A percentile compares a stretch with the other conserved stretches of the same genome.
These are phyloP conservation scores for Orbilia oligospora DNA, from an alignment of 2,329 filamentous ascomycete genomes.

Conservation along the genomic window DNA sequence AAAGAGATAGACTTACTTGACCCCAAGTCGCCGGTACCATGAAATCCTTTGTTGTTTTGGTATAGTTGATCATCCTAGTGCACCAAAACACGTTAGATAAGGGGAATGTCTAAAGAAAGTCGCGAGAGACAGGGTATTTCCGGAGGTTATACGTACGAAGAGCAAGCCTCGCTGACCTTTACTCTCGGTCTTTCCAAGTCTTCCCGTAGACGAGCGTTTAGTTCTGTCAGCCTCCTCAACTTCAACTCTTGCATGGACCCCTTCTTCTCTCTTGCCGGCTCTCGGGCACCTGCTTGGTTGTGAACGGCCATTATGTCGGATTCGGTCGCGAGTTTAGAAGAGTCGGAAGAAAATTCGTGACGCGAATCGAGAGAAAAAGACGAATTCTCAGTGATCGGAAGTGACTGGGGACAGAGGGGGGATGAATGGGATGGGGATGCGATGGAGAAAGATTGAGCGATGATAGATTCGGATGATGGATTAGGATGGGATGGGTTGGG, in stretches of 20 bases:
- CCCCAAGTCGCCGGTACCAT: constrained; percentile 99
- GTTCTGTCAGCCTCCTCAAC: constrained; percentile 92
- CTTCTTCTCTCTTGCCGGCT: constrained; percentile 86
- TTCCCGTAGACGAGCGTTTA: constrained; percentile 95
- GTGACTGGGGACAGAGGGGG: background rate
- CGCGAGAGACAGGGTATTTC: constrained; percentile 48
- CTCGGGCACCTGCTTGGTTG: constrained; percentile 76
- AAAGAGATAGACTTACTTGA: constrained; percentile 70
- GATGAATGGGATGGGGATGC: constrained; percentile 52
- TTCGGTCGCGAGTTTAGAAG: constrained; percentile 25
- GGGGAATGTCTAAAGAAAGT: constrained; percentile 21
- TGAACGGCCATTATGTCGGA: constrained; percentile 70
- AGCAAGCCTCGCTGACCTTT: constrained; percentile 92
- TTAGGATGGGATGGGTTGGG: constrained; percentile 13
- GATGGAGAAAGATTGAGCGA: constrained; percentile 52
- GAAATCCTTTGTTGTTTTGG: constrained; percentile 97
- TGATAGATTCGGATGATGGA: constrained; percentile 61
- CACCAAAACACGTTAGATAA: constrained; percentile 52
- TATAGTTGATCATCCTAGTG: constrained; percentile 92
- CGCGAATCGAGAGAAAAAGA: constrained; percentile 9
- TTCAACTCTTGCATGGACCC: constrained; percentile 99
- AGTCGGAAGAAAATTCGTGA: constrained; percentile 35
- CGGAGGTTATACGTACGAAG: constrained; percentile 75
- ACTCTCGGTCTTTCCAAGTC: constrained; percentile 96
- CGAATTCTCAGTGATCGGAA: constrained; percentile 1